Percentiles rank a stretch among this genome's conserved stretches.
Conservation (phyloP, 2,329 filamentous ascomycete species). For the Lasiodiplodia hormozganensis region DNA sequence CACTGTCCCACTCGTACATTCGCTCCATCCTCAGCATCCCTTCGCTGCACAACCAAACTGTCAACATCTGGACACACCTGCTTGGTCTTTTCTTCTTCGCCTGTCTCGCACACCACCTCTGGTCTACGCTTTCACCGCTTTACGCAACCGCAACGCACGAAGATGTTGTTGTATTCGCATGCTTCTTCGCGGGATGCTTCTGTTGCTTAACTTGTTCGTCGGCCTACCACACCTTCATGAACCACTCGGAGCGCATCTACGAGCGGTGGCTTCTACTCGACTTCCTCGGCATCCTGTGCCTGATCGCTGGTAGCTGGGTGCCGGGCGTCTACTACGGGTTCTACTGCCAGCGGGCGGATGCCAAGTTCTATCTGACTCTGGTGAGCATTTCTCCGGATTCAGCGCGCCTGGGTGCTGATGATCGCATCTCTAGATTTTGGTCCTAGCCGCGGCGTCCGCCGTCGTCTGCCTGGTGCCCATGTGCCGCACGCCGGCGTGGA, state of each 20-base stretch:
- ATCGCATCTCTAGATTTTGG: background rate
- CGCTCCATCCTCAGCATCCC: slow-evolving; percentile 65
- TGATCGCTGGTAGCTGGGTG: slow-evolving; percentile 92
- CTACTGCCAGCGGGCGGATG: slow-evolving; percentile 45
- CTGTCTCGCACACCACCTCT: slow-evolving; percentile 34
- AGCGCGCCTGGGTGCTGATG: background rate
- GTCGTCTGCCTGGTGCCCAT: slow-evolving; percentile 46
- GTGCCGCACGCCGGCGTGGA: slow-evolving; percentile 49
- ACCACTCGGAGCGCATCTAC: slow-evolving; percentile 80
- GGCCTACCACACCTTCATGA: slow-evolving; percentile 82
- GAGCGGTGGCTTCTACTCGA: slow-evolving; percentile 91
- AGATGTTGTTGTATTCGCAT: slow-evolving; percentile 46
- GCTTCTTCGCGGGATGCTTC: slow-evolving; percentile 49
- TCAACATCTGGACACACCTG: slow-evolving; percentile 77
- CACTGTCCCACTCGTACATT: slow-evolving; percentile 65
- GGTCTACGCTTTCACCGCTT: slow-evolving; percentile 36
- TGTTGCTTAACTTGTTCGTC: slow-evolving; percentile 59
- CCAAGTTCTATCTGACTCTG: slow-evolving; percentile 46
- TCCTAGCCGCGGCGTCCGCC: slow-evolving; percentile 41
- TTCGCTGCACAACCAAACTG: slow-evolving; percentile 72
- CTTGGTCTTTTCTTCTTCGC: slow-evolving; percentile 40
- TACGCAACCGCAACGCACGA: slow-evolving; percentile 44
- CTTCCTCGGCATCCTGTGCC: slow-evolving; percentile 88
- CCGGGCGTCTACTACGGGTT: slow-evolving; percentile 73
- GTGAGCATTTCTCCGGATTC: slow-evolving; percentile 32